phyloP scores from a whole-genome alignment of 768 basidiomycete genomes.

The Ramaria rubella region DNA sequence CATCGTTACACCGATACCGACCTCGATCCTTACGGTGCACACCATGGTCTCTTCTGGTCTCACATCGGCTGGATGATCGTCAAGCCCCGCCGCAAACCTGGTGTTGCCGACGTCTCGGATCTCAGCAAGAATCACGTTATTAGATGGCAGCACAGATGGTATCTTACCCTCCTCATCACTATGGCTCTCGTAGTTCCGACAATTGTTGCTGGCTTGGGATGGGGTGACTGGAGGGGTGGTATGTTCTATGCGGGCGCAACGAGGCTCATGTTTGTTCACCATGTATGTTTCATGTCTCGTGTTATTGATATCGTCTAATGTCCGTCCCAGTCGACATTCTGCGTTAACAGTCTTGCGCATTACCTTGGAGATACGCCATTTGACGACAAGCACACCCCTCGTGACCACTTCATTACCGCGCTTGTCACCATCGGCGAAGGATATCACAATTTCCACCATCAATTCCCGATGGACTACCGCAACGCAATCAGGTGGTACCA shows the following conservation, averaged over 20 bases:
- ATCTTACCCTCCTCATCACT: constrained; percentile 58
- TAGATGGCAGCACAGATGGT: constrained; percentile 83
- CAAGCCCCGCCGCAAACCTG: constrained; percentile 84
- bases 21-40: constrained; percentile 92
- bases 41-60: constrained; percentile 80
- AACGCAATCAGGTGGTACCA: constrained; percentile 95
- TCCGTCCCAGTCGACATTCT: constrained; percentile 82
- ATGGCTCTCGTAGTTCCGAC: constrained; percentile 75
- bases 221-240: constrained; percentile 85
- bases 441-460: constrained; percentile 98
- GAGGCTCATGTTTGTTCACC: constrained; percentile 80
- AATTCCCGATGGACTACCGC: constrained; percentile 95
- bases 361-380: constrained; percentile 92
- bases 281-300: constrained; percentile 43
- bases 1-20: constrained; percentile 97
- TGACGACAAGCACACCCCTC: constrained; percentile 91
- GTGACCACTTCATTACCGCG: constrained; percentile 85
- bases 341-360: constrained; percentile 94
- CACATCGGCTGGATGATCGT: constrained; percentile 93
- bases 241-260: constrained; percentile 79
- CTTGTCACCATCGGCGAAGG: constrained; percentile 91
- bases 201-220: constrained; percentile 65
- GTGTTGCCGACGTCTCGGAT: constrained; percentile 86
- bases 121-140: constrained; percentile 73
- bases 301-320: not conserved